Evolutionary conservation across 257 asterid species (phyloP), one percentile per base, ranked within the genome.

Genomic region (Penstemon eatonii): DNA sequence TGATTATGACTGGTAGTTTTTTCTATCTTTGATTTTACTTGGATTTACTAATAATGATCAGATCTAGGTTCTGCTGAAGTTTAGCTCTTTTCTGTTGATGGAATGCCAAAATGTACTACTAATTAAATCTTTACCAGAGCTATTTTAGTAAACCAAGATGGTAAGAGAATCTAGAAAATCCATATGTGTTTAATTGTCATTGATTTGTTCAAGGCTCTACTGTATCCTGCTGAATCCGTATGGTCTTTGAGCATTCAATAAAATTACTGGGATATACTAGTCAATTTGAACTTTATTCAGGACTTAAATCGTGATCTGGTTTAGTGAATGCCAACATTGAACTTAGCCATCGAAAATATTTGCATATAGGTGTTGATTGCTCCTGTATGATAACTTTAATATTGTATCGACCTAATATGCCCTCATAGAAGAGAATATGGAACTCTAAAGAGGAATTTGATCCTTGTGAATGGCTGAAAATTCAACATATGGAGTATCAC

Each of bases 1-100:
- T 67, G 90, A 85, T 69, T 85, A 85, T 51, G 90, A 85, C 72
- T 85, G 90, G 90, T 85, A 79, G 56, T 73, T 55, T 39, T 12
- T 19, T 39, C 63, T 36, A 11, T 56, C 61, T 56, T 55, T 18
- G 13, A 67, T 68, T 46, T 60, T 54, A 33, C 8, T 67, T 62
- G 41, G 13, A 49, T 51, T 65, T 19, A 63, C 10, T 40, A 63
- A 54, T 72, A 52, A 40, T 41, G 45, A 71, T 65, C 81, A 69
- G 81, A 79, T 79, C 76, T 79, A 60, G 74, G 60, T 68, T 65
- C 59, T 71, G 70, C 68, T 9, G 39, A 52, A 63, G 9, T n/a
- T 3, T 49, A 36, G 33, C 41, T 44, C 65, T 25, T 25, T 25
- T 25, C 33, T 25, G 33, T 25, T 25, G 33, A 25, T 25, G 33